These are phyloP conservation scores for Discostella pseudostelligera DNA, from an alignment of 108 stramenopile genomes.

Conservation along the genomic window DNA sequence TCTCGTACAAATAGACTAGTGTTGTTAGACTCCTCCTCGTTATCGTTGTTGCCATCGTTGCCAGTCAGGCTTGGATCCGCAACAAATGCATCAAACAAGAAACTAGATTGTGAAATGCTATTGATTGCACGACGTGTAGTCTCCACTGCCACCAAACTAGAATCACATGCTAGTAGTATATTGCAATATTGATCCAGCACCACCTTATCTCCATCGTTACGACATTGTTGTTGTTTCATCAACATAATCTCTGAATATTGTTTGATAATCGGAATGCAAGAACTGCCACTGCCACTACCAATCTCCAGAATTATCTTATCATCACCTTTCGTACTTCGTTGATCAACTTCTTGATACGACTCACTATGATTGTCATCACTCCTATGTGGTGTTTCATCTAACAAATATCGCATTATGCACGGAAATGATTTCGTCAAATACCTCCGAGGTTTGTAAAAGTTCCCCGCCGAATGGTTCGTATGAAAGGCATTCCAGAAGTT, in stretches of 20 bases:
- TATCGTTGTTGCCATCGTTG: background rate
- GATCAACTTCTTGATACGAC: background rate
- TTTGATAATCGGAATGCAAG: conserved; percentile 35
- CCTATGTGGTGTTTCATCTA: background rate
- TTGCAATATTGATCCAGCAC: background rate
- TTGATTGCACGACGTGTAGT: conserved; percentile 5
- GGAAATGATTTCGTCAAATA: conserved; percentile 38
- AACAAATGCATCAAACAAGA: conserved; percentile 27
- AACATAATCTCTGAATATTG: conserved; percentile 2
- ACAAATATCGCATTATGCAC: conserved; percentile 17
- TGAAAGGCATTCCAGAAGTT: conserved; percentile 37
- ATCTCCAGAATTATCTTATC: conserved; percentile 34
- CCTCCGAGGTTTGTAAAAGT: conserved; percentile 33
- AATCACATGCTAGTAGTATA: conserved; percentile 27
- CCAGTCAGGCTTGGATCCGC: conserved; percentile 18
- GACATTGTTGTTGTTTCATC: background rate
- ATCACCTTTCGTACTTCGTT: background rate
- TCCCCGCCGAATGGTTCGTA: conserved; percentile 24
- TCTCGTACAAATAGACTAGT: conserved; percentile 6
- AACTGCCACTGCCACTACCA: conserved; percentile 46
- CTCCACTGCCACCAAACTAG: conserved; percentile 26
- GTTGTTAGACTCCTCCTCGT: background rate
- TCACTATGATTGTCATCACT: background rate
- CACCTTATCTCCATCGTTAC: background rate
- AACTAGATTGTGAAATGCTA: background rate